Percentiles rank a stretch among this genome's conserved stretches.
phyloP scores from a whole-genome alignment of 306 rosid genomes.

The Rosa chinensis region DNA sequence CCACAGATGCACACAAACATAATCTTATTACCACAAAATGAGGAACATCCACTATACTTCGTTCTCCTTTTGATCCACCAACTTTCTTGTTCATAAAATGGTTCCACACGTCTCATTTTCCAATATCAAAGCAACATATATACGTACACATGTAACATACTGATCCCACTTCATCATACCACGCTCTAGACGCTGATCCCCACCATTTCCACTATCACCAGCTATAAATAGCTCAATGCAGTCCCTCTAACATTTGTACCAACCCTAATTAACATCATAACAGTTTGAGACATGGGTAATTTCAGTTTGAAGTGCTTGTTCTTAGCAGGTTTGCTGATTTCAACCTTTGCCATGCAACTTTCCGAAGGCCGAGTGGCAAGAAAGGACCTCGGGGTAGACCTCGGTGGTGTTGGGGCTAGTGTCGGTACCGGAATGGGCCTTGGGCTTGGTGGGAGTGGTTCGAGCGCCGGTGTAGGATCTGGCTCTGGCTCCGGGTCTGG shows the following conservation, averaged over 20 bases:
- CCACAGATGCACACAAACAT: background rate
- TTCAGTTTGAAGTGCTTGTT: conserved; percentile 18
- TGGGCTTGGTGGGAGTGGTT: conserved; percentile 45
- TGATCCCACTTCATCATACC: conserved; percentile 6
- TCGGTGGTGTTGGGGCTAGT: conserved; percentile 59
- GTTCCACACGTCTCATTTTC: background rate
- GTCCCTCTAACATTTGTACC: background rate
- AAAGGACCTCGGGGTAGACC: conserved; percentile 61
- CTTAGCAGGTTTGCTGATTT: conserved; percentile 41
- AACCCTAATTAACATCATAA: background rate
- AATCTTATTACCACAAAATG: background rate
- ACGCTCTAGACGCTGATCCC: background rate
- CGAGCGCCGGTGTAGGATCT: conserved; percentile 45
- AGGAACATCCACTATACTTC: background rate
- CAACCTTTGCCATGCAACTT: conserved; percentile 17
- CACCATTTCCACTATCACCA: background rate
- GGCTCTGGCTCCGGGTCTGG: conserved; percentile 43
- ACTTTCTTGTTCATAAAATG: background rate
- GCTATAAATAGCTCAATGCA: background rate
- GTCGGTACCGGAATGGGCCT: conserved; percentile 48
- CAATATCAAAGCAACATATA: background rate
- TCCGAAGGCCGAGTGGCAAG: conserved; percentile 58
- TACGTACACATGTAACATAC: background rate
- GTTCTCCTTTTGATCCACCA: background rate
- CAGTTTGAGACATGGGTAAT: background rate